A percentile compares a stretch with the other conserved stretches of the same genome.
These are phyloP conservation scores for Oidiodendron maius DNA, from an alignment of 495 filamentous ascomycete species.

Conservation along the genomic window DNA sequence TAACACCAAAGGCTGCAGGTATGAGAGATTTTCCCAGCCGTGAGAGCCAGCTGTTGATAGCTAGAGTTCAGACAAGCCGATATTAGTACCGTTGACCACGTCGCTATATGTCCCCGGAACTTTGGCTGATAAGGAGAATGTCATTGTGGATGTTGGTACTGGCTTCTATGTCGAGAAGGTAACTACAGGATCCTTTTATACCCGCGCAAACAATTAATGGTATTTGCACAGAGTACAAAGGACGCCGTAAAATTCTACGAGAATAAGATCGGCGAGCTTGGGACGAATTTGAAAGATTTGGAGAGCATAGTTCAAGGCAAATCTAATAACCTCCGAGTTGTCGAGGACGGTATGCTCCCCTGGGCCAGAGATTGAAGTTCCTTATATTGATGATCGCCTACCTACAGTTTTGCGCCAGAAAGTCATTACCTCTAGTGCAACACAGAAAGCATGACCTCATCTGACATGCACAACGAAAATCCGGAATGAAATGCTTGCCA, in stretches of 20 bases:
- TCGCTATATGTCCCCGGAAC: constrained; percentile 89
- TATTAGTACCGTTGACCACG: constrained; percentile 86
- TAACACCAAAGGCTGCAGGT: constrained; percentile 19
- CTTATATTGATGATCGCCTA: constrained; percentile 3
- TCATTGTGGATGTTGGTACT: constrained; percentile 93
- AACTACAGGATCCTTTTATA: too few species aligned
- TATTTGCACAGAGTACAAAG: constrained; percentile 44
- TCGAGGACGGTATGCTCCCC: constrained; percentile 69
- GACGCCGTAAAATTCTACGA: constrained; percentile 83
- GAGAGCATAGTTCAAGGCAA: constrained; percentile 84
- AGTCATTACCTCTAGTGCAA: constrained; percentile 29
- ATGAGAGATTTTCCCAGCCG: not conserved
- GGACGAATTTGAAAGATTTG: constrained; percentile 71
- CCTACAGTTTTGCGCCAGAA: constrained; percentile 52
- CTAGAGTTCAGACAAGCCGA: constrained; percentile 43
- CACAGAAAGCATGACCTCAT: constrained; percentile 3
- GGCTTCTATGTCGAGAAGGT: constrained; percentile 97
- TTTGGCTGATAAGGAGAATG: constrained; percentile 68
- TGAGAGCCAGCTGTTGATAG: not conserved
- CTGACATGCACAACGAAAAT: constrained; percentile 5
- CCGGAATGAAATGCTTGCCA: too few species aligned
- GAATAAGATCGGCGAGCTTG: constrained; percentile 74
- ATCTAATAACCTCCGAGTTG: constrained; percentile 72
- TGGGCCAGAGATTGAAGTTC: constrained; percentile 5
- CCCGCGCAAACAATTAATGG: not conserved